Evolutionary conservation across 2,329 filamentous ascomycete species (phyloP).

Genomic region (Penicillium digitatum): DNA sequence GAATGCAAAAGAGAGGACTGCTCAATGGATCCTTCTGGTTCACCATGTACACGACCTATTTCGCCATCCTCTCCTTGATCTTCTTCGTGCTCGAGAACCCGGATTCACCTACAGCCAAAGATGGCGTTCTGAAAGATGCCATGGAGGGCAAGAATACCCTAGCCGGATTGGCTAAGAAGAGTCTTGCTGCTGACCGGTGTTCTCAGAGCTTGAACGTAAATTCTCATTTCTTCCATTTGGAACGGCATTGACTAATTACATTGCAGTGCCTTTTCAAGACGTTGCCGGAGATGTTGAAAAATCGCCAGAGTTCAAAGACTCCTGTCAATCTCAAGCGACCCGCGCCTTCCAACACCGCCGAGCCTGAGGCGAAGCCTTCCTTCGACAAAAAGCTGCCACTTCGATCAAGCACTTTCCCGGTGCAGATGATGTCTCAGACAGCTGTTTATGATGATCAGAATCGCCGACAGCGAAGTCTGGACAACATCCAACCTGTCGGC

Average conservation of each 20-base stretch:
- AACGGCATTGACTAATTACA: conserved; percentile 6
- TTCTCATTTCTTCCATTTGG: conserved; percentile 10
- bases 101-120: conserved; percentile 59
- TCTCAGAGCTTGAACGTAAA: conserved; percentile 71
- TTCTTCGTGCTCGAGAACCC: conserved; percentile 64
- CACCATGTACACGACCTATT: conserved; percentile 66
- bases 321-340: conserved; percentile 50
- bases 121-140: conserved; percentile 76
- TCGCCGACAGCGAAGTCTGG: conserved; percentile 30
- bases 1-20: conserved; percentile 60
- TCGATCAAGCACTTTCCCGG: conserved; percentile 42
- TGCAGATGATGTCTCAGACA: conserved; percentile 29
- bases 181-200: conserved; percentile 83
- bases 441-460: conserved; percentile 20
- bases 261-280: conserved; percentile 74
- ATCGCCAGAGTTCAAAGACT: conserved; percentile 46
- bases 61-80: conserved; percentile 60
- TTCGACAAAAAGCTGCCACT: conserved; percentile 26
- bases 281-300: conserved; percentile 67
- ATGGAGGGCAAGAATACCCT: conserved; percentile 79
- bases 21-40: conserved; percentile 65
- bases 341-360: conserved; percentile 30
- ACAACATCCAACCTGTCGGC: conserved; percentile 25
- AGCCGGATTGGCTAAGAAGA: conserved; percentile 72
- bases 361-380: conserved; percentile 16